Evolutionary conservation across 176 grass and related monocot species (phyloP).

Genomic region (Carex kokanica): DNA sequence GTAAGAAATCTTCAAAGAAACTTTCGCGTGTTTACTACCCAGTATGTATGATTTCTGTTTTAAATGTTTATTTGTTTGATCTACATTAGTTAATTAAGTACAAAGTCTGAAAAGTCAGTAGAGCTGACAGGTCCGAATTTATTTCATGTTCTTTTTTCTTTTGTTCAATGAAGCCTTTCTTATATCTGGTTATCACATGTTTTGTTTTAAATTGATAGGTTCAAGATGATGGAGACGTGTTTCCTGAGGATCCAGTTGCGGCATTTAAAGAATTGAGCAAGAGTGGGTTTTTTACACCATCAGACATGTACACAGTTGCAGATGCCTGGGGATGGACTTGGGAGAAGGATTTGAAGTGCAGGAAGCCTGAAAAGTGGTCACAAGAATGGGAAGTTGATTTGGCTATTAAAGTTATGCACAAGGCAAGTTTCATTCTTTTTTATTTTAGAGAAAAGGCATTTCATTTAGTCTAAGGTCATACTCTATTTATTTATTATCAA

Average conservation of each 20-base stretch:
- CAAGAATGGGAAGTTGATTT: constrained; percentile 99
- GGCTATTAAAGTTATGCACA: constrained; percentile 89
- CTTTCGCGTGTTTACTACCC: neutral
- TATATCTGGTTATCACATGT: constrained; percentile 14
- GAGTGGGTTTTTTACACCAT: constrained; percentile 60
- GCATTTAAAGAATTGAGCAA: constrained; percentile 89
- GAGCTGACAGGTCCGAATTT: neutral
- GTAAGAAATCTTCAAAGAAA: constrained; percentile 49
- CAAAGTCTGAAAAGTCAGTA: neutral
- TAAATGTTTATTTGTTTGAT: neutral
- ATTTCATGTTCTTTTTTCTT: constrained; percentile 16
- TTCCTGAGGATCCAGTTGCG: constrained; percentile 83
- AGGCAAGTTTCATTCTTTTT: constrained; percentile 45
- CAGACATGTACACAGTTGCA: constrained; percentile 86
- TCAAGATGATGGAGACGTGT: constrained; percentile 84
- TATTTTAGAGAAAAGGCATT: constrained; percentile 29
- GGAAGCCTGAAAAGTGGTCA: constrained; percentile 85
- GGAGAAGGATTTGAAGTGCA: constrained; percentile 82
- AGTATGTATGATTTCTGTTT: constrained; percentile 20
- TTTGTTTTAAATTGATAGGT: constrained; percentile 38
- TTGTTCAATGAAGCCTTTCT: neutral
- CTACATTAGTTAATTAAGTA: neutral
- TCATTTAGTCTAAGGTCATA: neutral
- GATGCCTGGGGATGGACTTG: constrained; percentile 99
- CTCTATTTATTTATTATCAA: neutral